Percentiles rank a stretch among this genome's conserved stretches.
Evolutionary conservation across 495 filamentous ascomycete species (phyloP).

Genomic region (Xylaria bambusicola): DNA sequence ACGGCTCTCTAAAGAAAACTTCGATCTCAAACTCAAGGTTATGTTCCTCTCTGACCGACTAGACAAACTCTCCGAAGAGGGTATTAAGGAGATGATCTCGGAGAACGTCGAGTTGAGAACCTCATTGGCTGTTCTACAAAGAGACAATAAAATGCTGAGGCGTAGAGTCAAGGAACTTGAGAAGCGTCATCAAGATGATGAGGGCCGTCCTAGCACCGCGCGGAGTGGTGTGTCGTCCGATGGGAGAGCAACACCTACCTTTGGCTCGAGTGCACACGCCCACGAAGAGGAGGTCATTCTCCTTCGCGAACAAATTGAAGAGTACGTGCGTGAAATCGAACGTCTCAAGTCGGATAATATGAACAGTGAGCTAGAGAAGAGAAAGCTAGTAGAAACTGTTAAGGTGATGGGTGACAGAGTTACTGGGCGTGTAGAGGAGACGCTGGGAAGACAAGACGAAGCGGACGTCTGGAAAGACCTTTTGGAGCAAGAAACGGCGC

Average conservation of each 20-base stretch:
- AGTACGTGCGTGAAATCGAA: slow-evolving; percentile 80
- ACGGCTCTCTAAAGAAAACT: slow-evolving; percentile 91
- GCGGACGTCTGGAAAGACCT: slow-evolving; percentile 94
- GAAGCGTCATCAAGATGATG: slow-evolving; percentile 75
- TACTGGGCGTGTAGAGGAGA: slow-evolving; percentile 57
- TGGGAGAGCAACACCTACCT: slow-evolving; percentile 49
- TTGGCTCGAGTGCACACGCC: slow-evolving; percentile 65
- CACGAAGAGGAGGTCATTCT: slow-evolving; percentile 83
- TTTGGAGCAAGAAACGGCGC: slow-evolving; percentile 86
- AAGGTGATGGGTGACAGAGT: slow-evolving; percentile 68
- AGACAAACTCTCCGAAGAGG: slow-evolving; percentile 91
- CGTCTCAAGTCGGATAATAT: slow-evolving; percentile 74
- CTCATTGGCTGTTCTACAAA: slow-evolving; percentile 78
- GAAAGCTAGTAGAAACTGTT: slow-evolving; percentile 76
- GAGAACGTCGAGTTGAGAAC: slow-evolving; percentile 97
- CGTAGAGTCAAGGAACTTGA: slow-evolving; percentile 81
- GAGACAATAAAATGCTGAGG: slow-evolving; percentile 81
- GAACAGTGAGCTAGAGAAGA: slow-evolving; percentile 75
- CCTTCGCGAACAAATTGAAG: slow-evolving; percentile 78
- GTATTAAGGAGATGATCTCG: slow-evolving; percentile 93
- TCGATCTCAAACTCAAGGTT: slow-evolving; percentile 95
- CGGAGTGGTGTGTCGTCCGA: slow-evolving; percentile 47
- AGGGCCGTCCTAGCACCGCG: slow-evolving; percentile 60
- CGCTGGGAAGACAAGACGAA: slow-evolving; percentile 78
- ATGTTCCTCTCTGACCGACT: slow-evolving; percentile 93